A percentile compares a stretch with the other conserved stretches of the same genome.
phyloP scores from a whole-genome alignment of 2,329 filamentous ascomycete species.

The Penicillium italicum region DNA sequence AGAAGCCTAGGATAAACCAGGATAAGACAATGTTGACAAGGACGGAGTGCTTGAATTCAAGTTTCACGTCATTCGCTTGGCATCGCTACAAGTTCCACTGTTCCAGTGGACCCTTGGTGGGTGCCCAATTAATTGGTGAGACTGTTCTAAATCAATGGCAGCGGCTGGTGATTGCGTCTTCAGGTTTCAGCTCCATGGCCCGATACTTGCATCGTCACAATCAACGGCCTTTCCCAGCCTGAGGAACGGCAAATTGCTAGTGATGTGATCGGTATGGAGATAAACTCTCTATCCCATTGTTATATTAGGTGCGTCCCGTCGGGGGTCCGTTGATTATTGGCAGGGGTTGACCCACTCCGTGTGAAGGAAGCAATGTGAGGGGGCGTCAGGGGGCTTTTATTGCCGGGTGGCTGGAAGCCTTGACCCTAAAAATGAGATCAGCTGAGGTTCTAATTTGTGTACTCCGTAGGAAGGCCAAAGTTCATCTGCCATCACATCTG shows the following conservation, averaged over 20 bases:
- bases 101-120: slow-evolving; percentile 1
- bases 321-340: slow-evolving; percentile 13
- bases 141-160: neutral
- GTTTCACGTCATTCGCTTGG: slow-evolving; percentile 4
- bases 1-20: neutral
- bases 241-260: neutral
- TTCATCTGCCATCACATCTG: neutral
- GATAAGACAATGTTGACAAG: neutral
- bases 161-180: neutral
- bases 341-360: slow-evolving; percentile 18
- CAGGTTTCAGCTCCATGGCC: neutral
- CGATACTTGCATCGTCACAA: neutral
- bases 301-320: slow-evolving; percentile 6
- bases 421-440: neutral
- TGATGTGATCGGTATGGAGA: slow-evolving; percentile 20
- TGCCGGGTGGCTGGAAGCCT: slow-evolving; percentile 1
- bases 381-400: neutral
- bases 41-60: neutral
- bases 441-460: neutral
- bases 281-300: slow-evolving; percentile 3
- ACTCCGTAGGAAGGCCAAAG: neutral
- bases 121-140: neutral
- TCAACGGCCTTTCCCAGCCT: neutral
- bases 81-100: neutral
- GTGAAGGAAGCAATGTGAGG: slow-evolving; percentile 6